Base-by-base conservation (phyloP, 2,329 filamentous ascomycete genomes). In the Elsinoe necatrix region DNA sequence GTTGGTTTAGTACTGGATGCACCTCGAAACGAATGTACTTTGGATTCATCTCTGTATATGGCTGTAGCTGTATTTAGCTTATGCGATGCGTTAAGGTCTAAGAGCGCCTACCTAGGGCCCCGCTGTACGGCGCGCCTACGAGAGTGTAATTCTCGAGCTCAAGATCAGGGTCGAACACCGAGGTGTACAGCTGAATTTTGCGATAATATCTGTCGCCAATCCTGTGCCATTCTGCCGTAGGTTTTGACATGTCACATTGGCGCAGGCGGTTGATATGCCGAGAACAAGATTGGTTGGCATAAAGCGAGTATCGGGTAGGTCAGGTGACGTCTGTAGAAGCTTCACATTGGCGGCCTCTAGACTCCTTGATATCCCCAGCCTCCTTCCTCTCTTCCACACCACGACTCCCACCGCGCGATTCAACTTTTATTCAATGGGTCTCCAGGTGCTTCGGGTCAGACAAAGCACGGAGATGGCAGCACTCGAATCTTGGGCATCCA, bases 61-160 rank as follows among this genome's bases (percentile, higher is more conserved):
- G 92, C 90, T 95, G 69, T 41, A 41, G n/a, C 5, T 23, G 6
- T 14, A 7, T 12, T 52, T 37, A 52, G 29, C 20, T 3, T 4
- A 37, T 14, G 12, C 5, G 9, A 9, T 9, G 6, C n/a, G 23
- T 25, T 16, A 4, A 14, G 9, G 31, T 9, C 14, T 39, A 6
- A 37, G 48, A 14, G 2, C 16, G 70, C 27, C 58, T 83, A 95
- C 91, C 91, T 76, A 97, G 79, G 68, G 93, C 91, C 66, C 93
- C 93, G 66, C 87, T 90, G 72, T 93, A 96, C 21, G 90, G 90
- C 69, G 93, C 95, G 67, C 91, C 93, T 58, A 86, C 85, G 67
- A 96, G 85, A 66, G 92, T 80, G 75, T 95, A 95, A 75, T 93
- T 95, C 76, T 96, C 91, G 63, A 98, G 81, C 74, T 98, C 91